Base-by-base conservation (phyloP, 208 protist genomes). In the Angomonas deanei region DNA sequence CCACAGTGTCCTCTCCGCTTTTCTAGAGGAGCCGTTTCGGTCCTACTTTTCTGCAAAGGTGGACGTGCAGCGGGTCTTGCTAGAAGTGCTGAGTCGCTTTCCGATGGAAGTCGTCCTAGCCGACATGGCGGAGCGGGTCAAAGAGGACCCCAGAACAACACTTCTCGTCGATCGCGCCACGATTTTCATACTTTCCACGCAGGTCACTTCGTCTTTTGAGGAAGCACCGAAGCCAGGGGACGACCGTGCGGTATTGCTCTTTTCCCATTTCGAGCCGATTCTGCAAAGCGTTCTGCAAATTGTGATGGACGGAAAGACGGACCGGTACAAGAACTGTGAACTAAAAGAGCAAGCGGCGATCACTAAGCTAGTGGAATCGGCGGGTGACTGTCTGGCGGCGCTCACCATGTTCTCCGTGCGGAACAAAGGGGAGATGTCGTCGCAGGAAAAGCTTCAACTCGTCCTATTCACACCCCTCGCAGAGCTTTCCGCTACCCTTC, bases 61-160 rank as follows among this genome's bases (percentile, higher is more conserved):
- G 0, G 68, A 80, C 1, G 49, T 81, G 23, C 70, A 77, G 28
- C 68, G 72, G 1, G 66, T 88, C 0, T 24, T 76, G 38, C 57
- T 88, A 19, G 77, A 82, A 36, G 74, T 80, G 34, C 30, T 84
- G 8, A 75, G 67, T 54, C 67, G 65, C 28, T 83, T 78, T 28
- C 71, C 74, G 0, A 32, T 70, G 2, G 3, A 10, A 0, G 28
- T 50, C 1, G 70, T 82, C 26, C 78, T 84, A 31, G 13, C 36
- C 11, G 24, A 32, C 19, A 21, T 68, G 1, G 17, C 15, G 19
- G 62, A 56, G 50, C 28, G 11, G 30, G 11, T 15, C 3, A 4
- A 15, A 6, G 1, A 39, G 4, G 28, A 56, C 23, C 11, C 1
- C 10, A 6, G 49, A 28, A 26, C 11, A 27, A 11, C n/a, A 1